phyloP scores from a whole-genome alignment of 768 basidiomycete genomes.

The Podaxis mareebaensis region DNA sequence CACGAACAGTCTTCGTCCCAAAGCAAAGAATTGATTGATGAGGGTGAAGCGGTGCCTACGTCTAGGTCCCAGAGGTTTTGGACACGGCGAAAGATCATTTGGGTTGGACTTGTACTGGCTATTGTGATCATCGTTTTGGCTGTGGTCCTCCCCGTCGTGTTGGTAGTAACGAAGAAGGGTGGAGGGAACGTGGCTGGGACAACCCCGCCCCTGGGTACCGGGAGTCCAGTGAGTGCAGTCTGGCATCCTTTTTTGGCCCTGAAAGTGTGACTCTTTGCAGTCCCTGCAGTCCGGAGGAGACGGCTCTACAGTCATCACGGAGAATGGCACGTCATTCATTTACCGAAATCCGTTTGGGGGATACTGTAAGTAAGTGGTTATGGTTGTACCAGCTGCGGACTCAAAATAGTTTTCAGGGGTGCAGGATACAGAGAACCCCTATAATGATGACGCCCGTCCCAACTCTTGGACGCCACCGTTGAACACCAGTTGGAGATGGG shows the following conservation, averaged over 20 bases:
- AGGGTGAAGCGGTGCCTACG: conserved; percentile 17
- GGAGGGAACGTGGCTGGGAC: conserved; percentile 9
- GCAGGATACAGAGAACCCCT: conserved; percentile 62
- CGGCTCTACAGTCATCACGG: conserved; percentile 58
- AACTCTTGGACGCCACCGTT: conserved; percentile 77
- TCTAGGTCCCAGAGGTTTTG: background rate
- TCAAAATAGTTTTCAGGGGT: conserved; percentile 41
- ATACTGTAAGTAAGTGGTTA: conserved; percentile 43
- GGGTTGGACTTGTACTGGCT: conserved; percentile 19
- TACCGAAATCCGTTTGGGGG: conserved; percentile 77
- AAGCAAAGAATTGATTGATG: background rate
- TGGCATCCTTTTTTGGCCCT: background rate
- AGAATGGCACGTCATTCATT: conserved; percentile 65
- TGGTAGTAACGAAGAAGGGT: conserved; percentile 31
- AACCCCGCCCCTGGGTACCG: background rate
- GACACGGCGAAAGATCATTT: conserved; percentile 19
- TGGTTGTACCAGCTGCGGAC: background rate
- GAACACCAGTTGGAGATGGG: conserved; percentile 69
- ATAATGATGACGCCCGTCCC: conserved; percentile 63
- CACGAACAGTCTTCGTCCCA: background rate
- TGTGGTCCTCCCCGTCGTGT: conserved; percentile 35
- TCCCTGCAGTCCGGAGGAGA: conserved; percentile 50
- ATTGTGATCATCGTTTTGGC: conserved; percentile 29
- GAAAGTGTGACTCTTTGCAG: background rate
- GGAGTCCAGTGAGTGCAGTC: conserved; percentile 21